Evolutionary conservation across 768 basidiomycete genomes (phyloP), one percentile per base, ranked within the genome.

Genomic region (Podaxis sp.): DNA sequence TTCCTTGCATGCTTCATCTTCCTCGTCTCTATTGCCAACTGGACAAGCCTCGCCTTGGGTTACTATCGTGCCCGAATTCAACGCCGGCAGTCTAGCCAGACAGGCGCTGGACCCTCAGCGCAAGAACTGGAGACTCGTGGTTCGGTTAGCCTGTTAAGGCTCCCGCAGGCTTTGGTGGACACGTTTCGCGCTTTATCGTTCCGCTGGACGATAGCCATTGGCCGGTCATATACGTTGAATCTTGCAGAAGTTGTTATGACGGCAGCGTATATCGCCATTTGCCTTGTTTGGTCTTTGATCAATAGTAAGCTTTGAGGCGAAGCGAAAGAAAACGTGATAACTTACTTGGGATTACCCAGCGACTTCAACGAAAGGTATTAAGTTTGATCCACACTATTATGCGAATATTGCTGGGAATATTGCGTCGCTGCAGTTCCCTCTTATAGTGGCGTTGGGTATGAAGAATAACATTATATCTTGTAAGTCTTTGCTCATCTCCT

Each of bases 371-470:
- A 62, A 71, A 19, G 76, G 76, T 11, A 57, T 74, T 37, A 69
- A 61, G 43, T 70, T 73, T 22, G 76, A 76, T 61, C 74, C 77
- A 0, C 70, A 73, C 55, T 79, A 79, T 64, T 79, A 71, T 65
- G 74, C 73, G 29, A 78, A 82, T 61, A 73, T 79, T 27, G 74
- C 79, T 1, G 81, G 76, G 0, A 71, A 72, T 29, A 76, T 85
- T 24, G 83, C 79, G 0, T 70, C 75, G 15, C 74, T 75, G 41
- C 85, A 89, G 69, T 70, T 85, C 0, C 82, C 85, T 1, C 74
- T 89, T 19, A 74, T 88, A 67, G 77, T 80, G 15, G 85, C 80
- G 2, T 77, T 89, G 25, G 85, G 84, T 1, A 83, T 82, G 64
- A 84, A 83, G 29, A 88, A 89, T 70, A 88, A 88, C 61, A 68